Percentiles rank a stretch among this genome's conserved stretches.
phyloP scores from a whole-genome alignment of 129 eudicot species.

The Lonicera japonica region DNA sequence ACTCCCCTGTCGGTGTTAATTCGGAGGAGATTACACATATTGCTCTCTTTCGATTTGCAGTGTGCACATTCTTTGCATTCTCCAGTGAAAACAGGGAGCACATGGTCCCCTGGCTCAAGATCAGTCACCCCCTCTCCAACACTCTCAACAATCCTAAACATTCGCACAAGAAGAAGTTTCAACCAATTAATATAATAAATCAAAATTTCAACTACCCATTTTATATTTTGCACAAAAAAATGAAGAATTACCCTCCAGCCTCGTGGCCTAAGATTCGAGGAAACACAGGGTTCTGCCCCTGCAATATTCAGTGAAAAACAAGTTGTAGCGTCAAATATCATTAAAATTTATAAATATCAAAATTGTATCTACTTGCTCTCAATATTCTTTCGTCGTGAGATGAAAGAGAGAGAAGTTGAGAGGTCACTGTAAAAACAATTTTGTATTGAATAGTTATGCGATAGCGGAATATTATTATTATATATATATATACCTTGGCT shows the following conservation, averaged over 20 bases:
- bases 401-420: neutral
- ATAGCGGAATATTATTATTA: no score
- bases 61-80: constrained; percentile 83
- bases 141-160: constrained; percentile 68
- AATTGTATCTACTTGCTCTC: no score
- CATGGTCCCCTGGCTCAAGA: constrained; percentile 70
- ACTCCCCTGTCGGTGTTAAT: constrained; percentile 83
- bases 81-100: constrained; percentile 87
- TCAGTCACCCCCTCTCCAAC: constrained; percentile 87
- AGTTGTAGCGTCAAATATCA: no score
- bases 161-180: neutral
- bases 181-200: neutral
- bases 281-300: constrained; percentile 78
- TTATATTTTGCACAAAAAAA: neutral
- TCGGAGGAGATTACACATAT: constrained; percentile 79
- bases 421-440: no score
- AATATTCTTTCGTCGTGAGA: no score
- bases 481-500: constrained; percentile 51
- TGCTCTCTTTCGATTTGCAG: constrained; percentile 80
- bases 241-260: constrained; percentile 72
- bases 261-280: constrained; percentile 87
- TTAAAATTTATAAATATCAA: neutral
- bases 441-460: no score
- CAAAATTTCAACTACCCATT: neutral
- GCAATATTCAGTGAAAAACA: neutral